phyloP scores from a whole-genome alignment of 352 stramenopile species.

The Globisporangium okanoganense region DNA sequence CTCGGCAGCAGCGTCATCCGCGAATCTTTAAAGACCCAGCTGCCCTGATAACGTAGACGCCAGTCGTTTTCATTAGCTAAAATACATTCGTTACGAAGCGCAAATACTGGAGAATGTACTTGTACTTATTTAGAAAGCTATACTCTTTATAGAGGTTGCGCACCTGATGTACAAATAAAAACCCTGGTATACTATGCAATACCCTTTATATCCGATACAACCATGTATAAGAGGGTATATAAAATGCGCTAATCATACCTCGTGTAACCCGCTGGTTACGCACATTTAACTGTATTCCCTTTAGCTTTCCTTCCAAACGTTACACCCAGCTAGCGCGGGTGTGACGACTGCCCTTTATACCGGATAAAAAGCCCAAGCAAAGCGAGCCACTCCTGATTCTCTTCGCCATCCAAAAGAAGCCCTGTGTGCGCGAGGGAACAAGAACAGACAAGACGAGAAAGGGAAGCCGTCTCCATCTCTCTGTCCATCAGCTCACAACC shows the following conservation, averaged over 20 bases:
- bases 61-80: conserved; percentile 9
- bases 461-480: not conserved
- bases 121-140: too few species aligned
- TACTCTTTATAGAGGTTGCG: too few species aligned
- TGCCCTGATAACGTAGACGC: conserved; percentile 14
- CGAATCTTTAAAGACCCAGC: conserved; percentile 12
- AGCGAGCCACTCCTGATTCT: not conserved
- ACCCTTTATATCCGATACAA: too few species aligned
- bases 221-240: too few species aligned
- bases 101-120: not conserved
- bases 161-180: too few species aligned
- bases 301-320: not conserved
- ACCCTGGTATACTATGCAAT: too few species aligned
- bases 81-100: not conserved
- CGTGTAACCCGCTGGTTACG: too few species aligned
- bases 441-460: not conserved
- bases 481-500: not conserved
- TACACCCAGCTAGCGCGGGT: not conserved
- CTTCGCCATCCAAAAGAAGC: not conserved
- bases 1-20: conserved; percentile 14
- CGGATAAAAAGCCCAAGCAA: not conserved
- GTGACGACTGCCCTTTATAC: not conserved
- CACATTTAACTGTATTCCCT: too few species aligned
- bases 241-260: too few species aligned
- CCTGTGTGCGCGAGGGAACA: not conserved